A percentile compares a stretch with the other conserved stretches of the same genome.
Conservation (phyloP, 768 basidiomycete genomes). For the Trametes cubensis region DNA sequence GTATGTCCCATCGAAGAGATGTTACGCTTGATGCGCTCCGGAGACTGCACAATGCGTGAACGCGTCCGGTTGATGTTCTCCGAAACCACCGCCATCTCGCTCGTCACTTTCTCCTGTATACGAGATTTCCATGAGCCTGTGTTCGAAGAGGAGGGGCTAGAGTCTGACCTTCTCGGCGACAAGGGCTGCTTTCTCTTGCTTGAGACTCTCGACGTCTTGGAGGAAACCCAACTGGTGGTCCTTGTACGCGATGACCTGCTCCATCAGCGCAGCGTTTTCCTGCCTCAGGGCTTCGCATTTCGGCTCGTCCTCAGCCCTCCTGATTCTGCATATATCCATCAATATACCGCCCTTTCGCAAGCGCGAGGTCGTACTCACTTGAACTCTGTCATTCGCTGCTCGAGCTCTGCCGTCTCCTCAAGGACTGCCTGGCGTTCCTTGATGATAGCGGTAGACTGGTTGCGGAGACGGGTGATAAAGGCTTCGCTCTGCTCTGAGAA, state of each 20-base stretch:
- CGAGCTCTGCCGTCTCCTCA: constrained; percentile 50
- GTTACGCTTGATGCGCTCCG: constrained; percentile 83
- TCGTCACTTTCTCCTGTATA: constrained; percentile 59
- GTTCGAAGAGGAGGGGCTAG: neutral
- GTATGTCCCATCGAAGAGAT: constrained; percentile 76
- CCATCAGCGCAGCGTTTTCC: constrained; percentile 64
- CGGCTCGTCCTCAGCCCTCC: constrained; percentile 71
- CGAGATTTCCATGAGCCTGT: constrained; percentile 1
- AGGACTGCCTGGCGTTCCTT: constrained; percentile 63
- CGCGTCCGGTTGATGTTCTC: constrained; percentile 67
- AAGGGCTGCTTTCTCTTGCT: constrained; percentile 66
- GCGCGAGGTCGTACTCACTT: constrained; percentile 46
- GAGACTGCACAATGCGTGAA: constrained; percentile 85
- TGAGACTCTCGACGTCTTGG: constrained; percentile 70
- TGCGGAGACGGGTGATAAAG: constrained; percentile 62
- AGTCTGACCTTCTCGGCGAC: constrained; percentile 61
- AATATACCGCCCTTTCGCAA: neutral
- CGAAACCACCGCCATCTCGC: constrained; percentile 58
- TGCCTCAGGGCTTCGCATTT: constrained; percentile 58
- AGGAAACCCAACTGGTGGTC: constrained; percentile 60
- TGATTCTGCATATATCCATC: constrained; percentile 46
- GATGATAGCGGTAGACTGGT: constrained; percentile 56
- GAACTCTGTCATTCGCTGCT: constrained; percentile 54
- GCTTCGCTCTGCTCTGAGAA: constrained; percentile 77
- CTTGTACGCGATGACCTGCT: constrained; percentile 70